Evolutionary conservation across 2,329 filamentous ascomycete genomes (phyloP).

Genomic region (Penicillium sp.): DNA sequence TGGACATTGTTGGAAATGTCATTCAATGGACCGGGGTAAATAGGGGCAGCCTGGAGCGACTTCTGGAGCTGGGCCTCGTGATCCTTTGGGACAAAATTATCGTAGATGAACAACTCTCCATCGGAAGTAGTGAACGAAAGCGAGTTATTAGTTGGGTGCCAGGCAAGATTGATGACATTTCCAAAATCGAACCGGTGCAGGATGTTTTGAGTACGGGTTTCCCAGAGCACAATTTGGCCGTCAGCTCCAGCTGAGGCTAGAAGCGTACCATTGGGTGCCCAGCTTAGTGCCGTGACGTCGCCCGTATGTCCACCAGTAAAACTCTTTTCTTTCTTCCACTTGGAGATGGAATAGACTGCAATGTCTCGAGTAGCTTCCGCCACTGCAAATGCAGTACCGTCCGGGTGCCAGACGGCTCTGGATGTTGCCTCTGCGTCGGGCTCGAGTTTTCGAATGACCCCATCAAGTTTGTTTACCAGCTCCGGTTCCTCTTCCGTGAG

Average conservation of each 20-base stretch:
- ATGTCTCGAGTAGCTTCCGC: slow-evolving; percentile 80
- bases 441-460: slow-evolving; percentile 76
- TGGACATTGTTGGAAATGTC: slow-evolving; percentile 68
- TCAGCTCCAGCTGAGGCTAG: slow-evolving; percentile 63
- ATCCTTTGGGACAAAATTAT: slow-evolving; percentile 54
- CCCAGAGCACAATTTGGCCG: slow-evolving; percentile 67
- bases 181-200: slow-evolving; percentile 75
- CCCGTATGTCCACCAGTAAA: slow-evolving; percentile 79
- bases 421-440: slow-evolving; percentile 74
- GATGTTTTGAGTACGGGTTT: slow-evolving; percentile 80
- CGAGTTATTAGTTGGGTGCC: slow-evolving; percentile 88
- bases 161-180: slow-evolving; percentile 81
- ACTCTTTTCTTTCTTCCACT: slow-evolving; percentile 81
- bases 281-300: slow-evolving; percentile 82
- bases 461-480: slow-evolving; percentile 79
- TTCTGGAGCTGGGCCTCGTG: slow-evolving; percentile 51
- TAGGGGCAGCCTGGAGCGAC: slow-evolving; percentile 71
- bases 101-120: slow-evolving; percentile 89
- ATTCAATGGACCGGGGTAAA: slow-evolving; percentile 75
- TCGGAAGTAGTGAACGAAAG: slow-evolving; percentile 89
- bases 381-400: slow-evolving; percentile 85
- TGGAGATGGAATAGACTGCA: slow-evolving; percentile 79
- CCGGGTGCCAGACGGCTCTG: slow-evolving; percentile 84
- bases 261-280: slow-evolving; percentile 93
- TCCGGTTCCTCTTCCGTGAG: slow-evolving; percentile 75